A percentile compares a stretch with the other conserved stretches of the same genome.
Evolutionary conservation across 768 basidiomycete genomes (phyloP).

Genomic region (Hygrocybe coccinea): DNA sequence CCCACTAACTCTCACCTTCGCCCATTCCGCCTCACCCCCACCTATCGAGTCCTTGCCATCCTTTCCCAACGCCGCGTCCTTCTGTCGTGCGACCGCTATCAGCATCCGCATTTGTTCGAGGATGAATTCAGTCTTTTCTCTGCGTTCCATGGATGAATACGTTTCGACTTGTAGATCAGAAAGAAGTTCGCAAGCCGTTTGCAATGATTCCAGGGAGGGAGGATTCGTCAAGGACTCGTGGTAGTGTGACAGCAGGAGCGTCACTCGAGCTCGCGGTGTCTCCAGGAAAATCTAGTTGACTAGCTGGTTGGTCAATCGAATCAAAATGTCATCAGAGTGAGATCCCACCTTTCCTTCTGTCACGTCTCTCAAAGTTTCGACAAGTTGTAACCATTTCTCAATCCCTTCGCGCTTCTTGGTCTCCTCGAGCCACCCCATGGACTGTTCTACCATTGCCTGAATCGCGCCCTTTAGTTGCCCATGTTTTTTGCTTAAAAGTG

Average conservation of each 20-base stretch:
- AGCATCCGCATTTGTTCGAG: slow-evolving; percentile 95
- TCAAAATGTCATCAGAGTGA: no score
- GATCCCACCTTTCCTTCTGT: slow-evolving; percentile 90
- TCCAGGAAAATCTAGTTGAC: slow-evolving; percentile 83
- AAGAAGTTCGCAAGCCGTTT: slow-evolving; percentile 86
- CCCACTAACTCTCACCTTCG: slow-evolving; percentile 85
- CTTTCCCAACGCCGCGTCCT: slow-evolving; percentile 64
- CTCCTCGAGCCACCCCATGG: slow-evolving; percentile 76
- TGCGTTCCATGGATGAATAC: slow-evolving; percentile 95
- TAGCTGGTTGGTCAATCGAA: neutral
- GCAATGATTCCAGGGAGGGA: slow-evolving; percentile 61
- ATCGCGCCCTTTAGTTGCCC: slow-evolving; percentile 90
- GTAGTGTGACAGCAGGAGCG: slow-evolving; percentile 77
- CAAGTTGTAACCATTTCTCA: slow-evolving; percentile 78
- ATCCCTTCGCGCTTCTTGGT: slow-evolving; percentile 63
- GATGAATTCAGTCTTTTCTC: slow-evolving; percentile 98
- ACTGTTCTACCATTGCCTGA: slow-evolving; percentile 86
- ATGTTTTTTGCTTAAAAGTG: slow-evolving; percentile 85
- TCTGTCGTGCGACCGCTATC: slow-evolving; percentile 68
- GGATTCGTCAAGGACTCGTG: slow-evolving; percentile 66
- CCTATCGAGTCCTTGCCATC: slow-evolving; percentile 58
- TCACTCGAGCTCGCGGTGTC: slow-evolving; percentile 92
- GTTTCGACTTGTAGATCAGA: slow-evolving; percentile 98
- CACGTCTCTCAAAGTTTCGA: slow-evolving; percentile 84
- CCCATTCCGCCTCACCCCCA: slow-evolving; percentile 87